Percentiles rank a stretch among this genome's conserved stretches.
These are phyloP conservation scores for Saccharomycopsis selenospora DNA, from an alignment of 805 yeast genomes.

Conservation along the genomic window DNA sequence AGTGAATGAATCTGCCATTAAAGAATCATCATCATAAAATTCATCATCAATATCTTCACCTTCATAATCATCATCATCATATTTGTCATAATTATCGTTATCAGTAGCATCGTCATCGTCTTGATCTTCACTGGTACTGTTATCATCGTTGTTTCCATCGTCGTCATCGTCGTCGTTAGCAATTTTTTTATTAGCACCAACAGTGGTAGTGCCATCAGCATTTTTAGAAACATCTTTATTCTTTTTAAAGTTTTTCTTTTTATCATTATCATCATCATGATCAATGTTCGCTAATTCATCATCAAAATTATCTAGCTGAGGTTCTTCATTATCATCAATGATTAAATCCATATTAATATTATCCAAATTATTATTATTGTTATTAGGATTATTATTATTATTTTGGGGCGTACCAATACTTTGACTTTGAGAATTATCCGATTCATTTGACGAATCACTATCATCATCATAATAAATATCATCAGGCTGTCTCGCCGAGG, in stretches of 20 bases:
- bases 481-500: neutral
- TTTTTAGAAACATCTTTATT: neutral
- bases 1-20: neutral
- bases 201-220: neutral
- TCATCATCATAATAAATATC: slow-evolving; percentile 13
- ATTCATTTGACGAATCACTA: slow-evolving; percentile 11
- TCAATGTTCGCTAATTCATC: slow-evolving; percentile 1
- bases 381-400: neutral
- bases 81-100: neutral
- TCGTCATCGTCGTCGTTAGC: neutral
- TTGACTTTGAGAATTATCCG: neutral
- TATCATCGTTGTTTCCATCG: neutral
- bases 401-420: neutral
- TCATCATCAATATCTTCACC: neutral
- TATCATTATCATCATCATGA: neutral
- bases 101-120: neutral
- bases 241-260: neutral
- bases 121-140: neutral
- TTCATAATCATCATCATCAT: neutral
- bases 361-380: neutral
- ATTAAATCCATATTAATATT: neutral
- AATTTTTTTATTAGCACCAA: neutral
- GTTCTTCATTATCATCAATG: neutral
- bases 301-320: neutral
- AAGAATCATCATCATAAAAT: slow-evolving; percentile 4